Evolutionary conservation across 129 eudicot genomes (phyloP), one percentile per base, ranked within the genome.

Genomic region (Logfia minima): DNA sequence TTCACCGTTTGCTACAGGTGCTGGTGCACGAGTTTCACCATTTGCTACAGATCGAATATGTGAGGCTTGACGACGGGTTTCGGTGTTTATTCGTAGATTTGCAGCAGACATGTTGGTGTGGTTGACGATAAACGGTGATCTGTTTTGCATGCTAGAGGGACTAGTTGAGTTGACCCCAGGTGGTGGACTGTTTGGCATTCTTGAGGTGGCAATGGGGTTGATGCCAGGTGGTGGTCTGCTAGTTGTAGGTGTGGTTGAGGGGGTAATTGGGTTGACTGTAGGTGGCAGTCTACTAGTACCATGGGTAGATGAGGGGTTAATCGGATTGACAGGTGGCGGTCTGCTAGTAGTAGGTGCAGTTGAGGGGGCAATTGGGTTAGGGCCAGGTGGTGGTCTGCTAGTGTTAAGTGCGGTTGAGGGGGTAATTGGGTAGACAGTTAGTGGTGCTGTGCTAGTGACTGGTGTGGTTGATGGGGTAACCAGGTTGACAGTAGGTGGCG

Each of bases 21-120:
- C 86, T 0, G 82, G 84, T 24, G 89, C 75, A 64, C 89, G 89
- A 7, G 83, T 55, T 59, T 82, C 91, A 34, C 79, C 77, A 43
- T 74, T 72, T 26, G n/a, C 53, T 10, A 76, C 72, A 23, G 86
- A 82, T 11, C 81, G 91, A 39, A 88, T 67, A 59, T 86, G 93
- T 24, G 96, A 90, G 62, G 91, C 88, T 10, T 78, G 84, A 45
- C 87, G 72, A 76, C 93, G 91, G 26, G 88, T 74, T 51, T 81
- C 93, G 3, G 79, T 83, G 51, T 75, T 78, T 43, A 79, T 71
- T 70, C 88, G 81, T 59, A 70, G 82, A 76, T 74, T 88, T 28
- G 29, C 85, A 2, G 85, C 70, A 48, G 84, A 76, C 75, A 79
- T 82, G 62, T 90, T 72, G 31, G 86, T 58, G 22, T 81, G 6